Conservation (phyloP, 441 rosid genomes). For the Erysimum cheiri region DNA sequence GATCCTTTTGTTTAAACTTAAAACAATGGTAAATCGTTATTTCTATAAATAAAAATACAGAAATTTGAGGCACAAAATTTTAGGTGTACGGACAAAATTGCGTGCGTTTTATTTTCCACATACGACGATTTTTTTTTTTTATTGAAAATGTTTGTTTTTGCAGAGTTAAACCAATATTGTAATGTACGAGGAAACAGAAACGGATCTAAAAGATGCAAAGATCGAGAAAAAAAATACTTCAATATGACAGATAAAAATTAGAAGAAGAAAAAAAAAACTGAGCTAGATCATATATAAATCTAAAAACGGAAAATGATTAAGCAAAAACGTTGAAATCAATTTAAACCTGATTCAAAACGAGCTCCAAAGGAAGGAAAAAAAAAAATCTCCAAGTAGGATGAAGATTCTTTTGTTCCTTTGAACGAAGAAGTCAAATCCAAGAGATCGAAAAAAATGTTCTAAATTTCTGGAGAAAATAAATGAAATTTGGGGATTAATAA, state of each 20-base stretch:
- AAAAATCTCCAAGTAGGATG: not conserved
- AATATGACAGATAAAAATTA: not conserved
- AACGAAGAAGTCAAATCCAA: not conserved
- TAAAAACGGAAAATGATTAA: not conserved
- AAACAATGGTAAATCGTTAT: too few relatives aligned
- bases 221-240: not conserved
- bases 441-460: not conserved
- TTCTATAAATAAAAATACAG: not conserved
- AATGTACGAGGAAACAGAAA: slow-evolving; percentile 36
- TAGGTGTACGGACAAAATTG: slow-evolving; percentile 34
- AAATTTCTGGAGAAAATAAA: slow-evolving; percentile 8
- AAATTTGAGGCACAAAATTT: not conserved
- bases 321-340: not conserved
- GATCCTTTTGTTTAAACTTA: too few relatives aligned
- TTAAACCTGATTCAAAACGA: slow-evolving; percentile 19
- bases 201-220: slow-evolving; percentile 13
- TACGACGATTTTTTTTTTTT: not conserved
- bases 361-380: not conserved
- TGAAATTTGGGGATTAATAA: not conserved
- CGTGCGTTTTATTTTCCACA: slow-evolving; percentile 6
- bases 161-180: slow-evolving; percentile 17
- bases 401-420: slow-evolving; percentile 16
- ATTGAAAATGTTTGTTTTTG: not conserved
- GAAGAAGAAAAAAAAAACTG: not conserved
- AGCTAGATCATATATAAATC: not conserved